Percentiles rank a stretch among this genome's conserved stretches.
phyloP scores from a whole-genome alignment of 2,329 filamentous ascomycete genomes.

The Aspergillus flavus region DNA sequence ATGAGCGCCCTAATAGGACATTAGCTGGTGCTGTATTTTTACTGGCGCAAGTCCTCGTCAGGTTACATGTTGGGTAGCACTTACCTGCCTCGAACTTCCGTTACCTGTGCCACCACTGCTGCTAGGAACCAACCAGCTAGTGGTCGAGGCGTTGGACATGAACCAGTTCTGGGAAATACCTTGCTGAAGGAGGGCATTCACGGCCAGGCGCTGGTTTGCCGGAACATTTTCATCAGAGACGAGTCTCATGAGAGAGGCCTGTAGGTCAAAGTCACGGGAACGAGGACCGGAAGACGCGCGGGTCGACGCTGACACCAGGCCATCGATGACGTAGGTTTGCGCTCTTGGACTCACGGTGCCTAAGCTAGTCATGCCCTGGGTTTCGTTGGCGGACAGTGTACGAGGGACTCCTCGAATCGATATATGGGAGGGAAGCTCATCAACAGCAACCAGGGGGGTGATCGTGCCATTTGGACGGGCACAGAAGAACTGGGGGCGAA shows the following conservation, averaged over 20 bases:
- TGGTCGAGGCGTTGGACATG: conserved; percentile 13
- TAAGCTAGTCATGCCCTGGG: conserved; percentile 47
- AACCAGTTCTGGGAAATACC: conserved; percentile 21
- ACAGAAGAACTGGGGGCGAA: conserved; percentile 46
- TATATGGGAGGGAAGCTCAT: conserved; percentile 46
- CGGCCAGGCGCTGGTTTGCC: conserved; percentile 23
- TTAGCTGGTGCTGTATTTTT: not conserved
- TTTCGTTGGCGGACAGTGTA: conserved; percentile 38
- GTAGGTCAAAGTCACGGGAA: conserved; percentile 20
- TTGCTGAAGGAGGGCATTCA: conserved; percentile 26
- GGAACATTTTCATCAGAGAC: conserved; percentile 25
- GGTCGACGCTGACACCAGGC: conserved; percentile 9
- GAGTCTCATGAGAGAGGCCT: conserved; percentile 24
- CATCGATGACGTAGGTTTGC: conserved; percentile 40
- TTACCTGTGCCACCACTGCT: conserved; percentile 9
- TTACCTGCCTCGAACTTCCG: conserved; percentile 23
- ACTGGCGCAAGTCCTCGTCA: not conserved
- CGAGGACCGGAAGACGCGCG: conserved; percentile 14
- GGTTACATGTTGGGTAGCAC: conserved; percentile 13
- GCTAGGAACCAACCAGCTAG: conserved; percentile 21
- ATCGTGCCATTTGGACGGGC: conserved; percentile 44
- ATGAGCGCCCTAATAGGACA: conserved; percentile 10
- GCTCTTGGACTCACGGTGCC: conserved; percentile 37
- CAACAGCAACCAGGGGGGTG: conserved; percentile 48
- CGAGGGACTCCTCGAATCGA: conserved; percentile 42